Evolutionary conservation across 768 basidiomycete genomes (phyloP).

Genomic region (Suillus spraguei): DNA sequence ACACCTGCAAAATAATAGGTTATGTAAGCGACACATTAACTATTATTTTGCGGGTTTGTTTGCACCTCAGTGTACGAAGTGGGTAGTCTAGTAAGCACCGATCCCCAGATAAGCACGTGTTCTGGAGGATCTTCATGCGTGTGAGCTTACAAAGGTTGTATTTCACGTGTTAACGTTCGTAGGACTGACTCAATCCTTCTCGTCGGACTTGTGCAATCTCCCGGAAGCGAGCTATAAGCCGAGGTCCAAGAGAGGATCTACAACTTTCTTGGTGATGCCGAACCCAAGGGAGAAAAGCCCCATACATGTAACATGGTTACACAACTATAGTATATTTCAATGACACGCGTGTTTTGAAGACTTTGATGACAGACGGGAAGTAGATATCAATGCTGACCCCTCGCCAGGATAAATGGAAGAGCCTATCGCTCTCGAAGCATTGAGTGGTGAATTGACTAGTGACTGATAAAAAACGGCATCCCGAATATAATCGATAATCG

Average conservation of each 20-base stretch:
- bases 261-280: conserved; percentile 10
- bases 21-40: too few species aligned
- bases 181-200: conserved; percentile 38
- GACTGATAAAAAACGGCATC: conserved; percentile 46
- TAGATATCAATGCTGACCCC: conserved; percentile 59
- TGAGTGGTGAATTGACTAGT: conserved; percentile 51
- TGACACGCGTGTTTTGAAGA: conserved; percentile 42
- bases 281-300: background rate
- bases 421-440: conserved; percentile 61
- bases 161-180: too few species aligned
- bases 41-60: too few species aligned
- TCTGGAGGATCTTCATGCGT: too few species aligned
- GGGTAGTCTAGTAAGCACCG: too few species aligned
- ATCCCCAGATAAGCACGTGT: too few species aligned
- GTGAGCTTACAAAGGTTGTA: too few species aligned
- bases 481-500: conserved; percentile 54
- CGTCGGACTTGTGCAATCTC: conserved; percentile 61
- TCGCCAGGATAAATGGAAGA: conserved; percentile 63
- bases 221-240: conserved; percentile 84
- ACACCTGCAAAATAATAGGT: too few species aligned
- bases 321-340: conserved; percentile 51
- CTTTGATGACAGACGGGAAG: conserved; percentile 60
- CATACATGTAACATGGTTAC: conserved; percentile 66
- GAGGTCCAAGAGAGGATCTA: conserved; percentile 80
- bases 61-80: too few species aligned